A percentile compares a stretch with the other conserved stretches of the same genome.
Conservation (phyloP, 306 rosid species). For the Pachyrhizus erosus region DNA sequence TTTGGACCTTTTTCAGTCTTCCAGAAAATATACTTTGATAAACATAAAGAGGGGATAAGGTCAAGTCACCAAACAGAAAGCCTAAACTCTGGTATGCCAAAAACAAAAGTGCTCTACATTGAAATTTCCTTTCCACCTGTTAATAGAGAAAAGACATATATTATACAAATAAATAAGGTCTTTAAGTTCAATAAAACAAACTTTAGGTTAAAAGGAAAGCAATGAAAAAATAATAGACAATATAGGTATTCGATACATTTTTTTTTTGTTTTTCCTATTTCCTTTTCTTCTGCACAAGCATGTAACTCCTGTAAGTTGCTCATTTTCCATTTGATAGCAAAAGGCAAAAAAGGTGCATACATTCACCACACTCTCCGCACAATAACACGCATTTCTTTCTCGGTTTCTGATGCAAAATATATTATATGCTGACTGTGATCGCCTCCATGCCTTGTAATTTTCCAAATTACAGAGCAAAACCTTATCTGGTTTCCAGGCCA, state of each 20-base stretch:
- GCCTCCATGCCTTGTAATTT: background rate
- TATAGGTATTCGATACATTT: background rate
- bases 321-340: conserved; percentile 10
- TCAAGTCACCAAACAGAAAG: conserved; percentile 69
- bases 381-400: conserved; percentile 14
- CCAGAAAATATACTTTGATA: conserved; percentile 70
- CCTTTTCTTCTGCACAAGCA: background rate
- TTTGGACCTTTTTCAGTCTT: conserved; percentile 54
- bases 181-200: conserved; percentile 1
- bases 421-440: conserved; percentile 18
- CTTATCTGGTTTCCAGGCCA: background rate
- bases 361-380: background rate
- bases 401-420: background rate
- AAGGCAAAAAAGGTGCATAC: background rate
- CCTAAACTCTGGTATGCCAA: conserved; percentile 81
- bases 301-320: conserved; percentile 1
- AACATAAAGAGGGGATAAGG: conserved; percentile 82
- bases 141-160: conserved; percentile 30
- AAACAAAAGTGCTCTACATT: conserved; percentile 46
- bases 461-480: conserved; percentile 14
- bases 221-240: background rate
- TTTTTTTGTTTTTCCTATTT: background rate
- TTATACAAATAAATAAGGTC: background rate
- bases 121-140: conserved; percentile 64
- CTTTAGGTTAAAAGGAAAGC: conserved; percentile 10